These are phyloP conservation scores for Conoideocrella luteorostrata DNA, from an alignment of 2,329 filamentous ascomycete genomes.

Conservation along the genomic window DNA sequence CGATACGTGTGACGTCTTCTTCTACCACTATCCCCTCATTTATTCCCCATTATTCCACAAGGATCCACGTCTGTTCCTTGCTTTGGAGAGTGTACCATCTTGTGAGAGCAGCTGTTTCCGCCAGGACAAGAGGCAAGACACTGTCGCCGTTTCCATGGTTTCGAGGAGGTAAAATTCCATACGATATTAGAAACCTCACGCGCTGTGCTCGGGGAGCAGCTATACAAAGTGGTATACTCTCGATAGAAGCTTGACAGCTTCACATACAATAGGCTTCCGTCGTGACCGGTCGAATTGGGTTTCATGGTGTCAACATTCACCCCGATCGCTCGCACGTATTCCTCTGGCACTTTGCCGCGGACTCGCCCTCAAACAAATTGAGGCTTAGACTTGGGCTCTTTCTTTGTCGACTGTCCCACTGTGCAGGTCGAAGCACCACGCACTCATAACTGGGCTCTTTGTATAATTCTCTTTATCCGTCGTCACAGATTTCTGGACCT, in stretches of 20 bases:
- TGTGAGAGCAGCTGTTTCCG: not conserved
- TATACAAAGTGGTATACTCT: too few relatives aligned
- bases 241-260: not conserved
- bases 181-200: not conserved
- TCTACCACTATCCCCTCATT: not conserved
- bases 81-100: not conserved
- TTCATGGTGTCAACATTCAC: too few relatives aligned
- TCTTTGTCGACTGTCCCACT: not conserved
- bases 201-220: constrained; percentile 1
- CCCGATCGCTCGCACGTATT: too few relatives aligned
- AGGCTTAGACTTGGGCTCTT: not conserved
- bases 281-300: too few relatives aligned
- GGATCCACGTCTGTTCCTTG: constrained; percentile 3
- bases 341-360: not conserved
- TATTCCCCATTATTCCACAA: not conserved
- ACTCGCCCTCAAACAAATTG: not conserved
- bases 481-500: not conserved
- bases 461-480: too few relatives aligned
- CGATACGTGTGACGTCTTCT: not conserved
- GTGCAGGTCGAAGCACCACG: not conserved
- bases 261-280: too few relatives aligned
- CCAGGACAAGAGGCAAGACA: not conserved
- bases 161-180: not conserved
- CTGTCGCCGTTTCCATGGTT: not conserved
- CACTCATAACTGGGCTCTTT: too few relatives aligned